phyloP scores from a whole-genome alignment of 2,329 filamentous ascomycete genomes.

The Talaromyces sp. region DNA sequence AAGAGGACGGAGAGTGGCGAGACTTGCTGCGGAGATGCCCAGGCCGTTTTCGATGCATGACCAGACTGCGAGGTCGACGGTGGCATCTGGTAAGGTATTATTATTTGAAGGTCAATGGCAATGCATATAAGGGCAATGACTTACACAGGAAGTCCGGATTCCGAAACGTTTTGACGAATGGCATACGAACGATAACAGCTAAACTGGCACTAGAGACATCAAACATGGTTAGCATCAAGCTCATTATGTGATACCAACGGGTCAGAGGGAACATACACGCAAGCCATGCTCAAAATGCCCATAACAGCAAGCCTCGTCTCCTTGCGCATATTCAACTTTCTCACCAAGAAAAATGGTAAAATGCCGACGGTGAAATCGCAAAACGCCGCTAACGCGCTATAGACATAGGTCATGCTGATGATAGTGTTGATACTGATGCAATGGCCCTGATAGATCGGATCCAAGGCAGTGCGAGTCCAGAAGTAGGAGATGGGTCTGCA shows the following conservation, averaged over 20 bases:
- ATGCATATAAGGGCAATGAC: slow-evolving; percentile 11
- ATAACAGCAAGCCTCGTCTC: slow-evolving; percentile 53
- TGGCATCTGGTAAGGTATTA: slow-evolving; percentile 21
- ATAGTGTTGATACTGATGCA: slow-evolving; percentile 48
- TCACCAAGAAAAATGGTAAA: slow-evolving; percentile 54
- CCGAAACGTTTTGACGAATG: slow-evolving; percentile 34
- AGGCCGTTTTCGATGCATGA: slow-evolving; percentile 39
- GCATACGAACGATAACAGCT: slow-evolving; percentile 37
- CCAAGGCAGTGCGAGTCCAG: slow-evolving; percentile 40
- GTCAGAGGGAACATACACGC: slow-evolving; percentile 37
- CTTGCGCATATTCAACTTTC: slow-evolving; percentile 53
- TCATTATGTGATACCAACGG: not conserved
- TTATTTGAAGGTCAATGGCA: not conserved
- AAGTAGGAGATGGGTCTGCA: slow-evolving; percentile 53
- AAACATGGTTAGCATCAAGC: slow-evolving; percentile 19
- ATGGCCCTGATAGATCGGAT: slow-evolving; percentile 29
- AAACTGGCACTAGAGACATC: slow-evolving; percentile 31
- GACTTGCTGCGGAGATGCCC: slow-evolving; percentile 46
- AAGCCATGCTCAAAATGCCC: slow-evolving; percentile 56
- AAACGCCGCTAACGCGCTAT: slow-evolving; percentile 47
- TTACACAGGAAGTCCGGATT: slow-evolving; percentile 34
- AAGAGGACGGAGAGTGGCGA: slow-evolving; percentile 51
- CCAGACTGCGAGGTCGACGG: slow-evolving; percentile 40
- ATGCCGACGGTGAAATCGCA: slow-evolving; percentile 55
- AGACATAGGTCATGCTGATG: slow-evolving; percentile 42